Percentiles rank a stretch among this genome's conserved stretches.
These are phyloP conservation scores for Trichophyton verrucosum DNA, from an alignment of 2,329 filamentous ascomycete species.

Conservation along the genomic window DNA sequence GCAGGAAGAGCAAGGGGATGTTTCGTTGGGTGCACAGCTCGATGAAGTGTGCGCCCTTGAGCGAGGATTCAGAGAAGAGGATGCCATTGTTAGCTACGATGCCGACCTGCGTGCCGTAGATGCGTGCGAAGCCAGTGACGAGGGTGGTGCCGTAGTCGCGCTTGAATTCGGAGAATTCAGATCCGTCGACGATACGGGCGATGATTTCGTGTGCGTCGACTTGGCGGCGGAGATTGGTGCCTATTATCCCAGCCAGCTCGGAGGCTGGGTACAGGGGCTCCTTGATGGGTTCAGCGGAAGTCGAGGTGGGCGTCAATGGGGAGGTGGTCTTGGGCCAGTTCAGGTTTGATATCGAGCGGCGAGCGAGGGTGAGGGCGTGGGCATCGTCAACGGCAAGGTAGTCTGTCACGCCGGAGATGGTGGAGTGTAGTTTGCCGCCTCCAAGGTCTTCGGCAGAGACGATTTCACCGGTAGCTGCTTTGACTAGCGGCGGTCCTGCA, in stretches of 20 bases:
- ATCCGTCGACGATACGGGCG: conserved; percentile 81
- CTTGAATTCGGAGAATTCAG: conserved; percentile 89
- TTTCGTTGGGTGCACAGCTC: conserved; percentile 84
- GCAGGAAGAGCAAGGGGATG: conserved; percentile 82
- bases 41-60: conserved; percentile 95
- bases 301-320: conserved; percentile 18
- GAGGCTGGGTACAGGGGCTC: conserved; percentile 69
- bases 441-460: conserved; percentile 85
- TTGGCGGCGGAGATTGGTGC: conserved; percentile 75
- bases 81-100: conserved; percentile 96
- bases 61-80: conserved; percentile 72
- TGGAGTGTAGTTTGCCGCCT: conserved; percentile 78
- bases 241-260: conserved; percentile 79
- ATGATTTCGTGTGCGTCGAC: conserved; percentile 84
- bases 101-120: conserved; percentile 81
- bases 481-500: conserved; percentile 84
- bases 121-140: conserved; percentile 79
- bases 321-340: conserved; percentile 58
- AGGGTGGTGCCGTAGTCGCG: conserved; percentile 77
- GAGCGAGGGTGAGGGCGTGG: conserved; percentile 74
- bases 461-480: conserved; percentile 87
- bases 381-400: conserved; percentile 91
- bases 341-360: conserved; percentile 73
- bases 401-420: conserved; percentile 84
- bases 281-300: conserved; percentile 37